These are phyloP conservation scores for Albugo candida DNA, from an alignment of 352 stramenopile species.

Conservation along the genomic window DNA sequence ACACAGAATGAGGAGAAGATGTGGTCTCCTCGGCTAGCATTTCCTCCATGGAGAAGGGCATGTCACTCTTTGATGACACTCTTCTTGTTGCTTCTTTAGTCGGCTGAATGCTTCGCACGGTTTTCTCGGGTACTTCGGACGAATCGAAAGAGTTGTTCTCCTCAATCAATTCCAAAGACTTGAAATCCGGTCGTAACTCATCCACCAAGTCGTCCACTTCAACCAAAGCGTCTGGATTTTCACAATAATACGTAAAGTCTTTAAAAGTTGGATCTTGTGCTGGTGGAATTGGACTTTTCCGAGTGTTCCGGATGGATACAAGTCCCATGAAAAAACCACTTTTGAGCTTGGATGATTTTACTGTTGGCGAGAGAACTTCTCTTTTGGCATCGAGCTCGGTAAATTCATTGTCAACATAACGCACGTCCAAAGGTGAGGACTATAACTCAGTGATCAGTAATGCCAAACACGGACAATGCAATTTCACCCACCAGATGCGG, in stretches of 20 bases:
- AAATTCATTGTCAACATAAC: conserved; percentile 76
- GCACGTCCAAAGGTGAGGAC: conserved; percentile 55
- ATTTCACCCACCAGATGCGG: conserved; percentile 19
- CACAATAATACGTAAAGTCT: conserved; percentile 80
- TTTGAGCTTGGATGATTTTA: conserved; percentile 64
- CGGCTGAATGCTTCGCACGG: not conserved
- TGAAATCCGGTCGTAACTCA: conserved; percentile 30
- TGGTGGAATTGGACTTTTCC: conserved; percentile 30
- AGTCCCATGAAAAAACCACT: conserved; percentile 45
- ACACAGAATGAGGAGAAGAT: too few relatives aligned
- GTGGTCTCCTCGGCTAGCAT: too few relatives aligned
- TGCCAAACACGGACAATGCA: too few relatives aligned
- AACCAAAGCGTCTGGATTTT: conserved; percentile 70
- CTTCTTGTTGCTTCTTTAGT: too few relatives aligned
- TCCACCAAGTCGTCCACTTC: conserved; percentile 68
- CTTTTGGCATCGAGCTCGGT: conserved; percentile 66
- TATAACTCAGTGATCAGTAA: too few relatives aligned
- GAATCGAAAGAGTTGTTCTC: conserved; percentile 12
- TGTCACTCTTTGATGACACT: too few relatives aligned
- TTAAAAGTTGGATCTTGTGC: conserved; percentile 79
- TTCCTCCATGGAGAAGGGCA: too few relatives aligned
- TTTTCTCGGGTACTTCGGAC: not conserved
- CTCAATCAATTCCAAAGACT: too few relatives aligned
- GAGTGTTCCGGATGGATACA: conserved; percentile 36
- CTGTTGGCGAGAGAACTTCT: conserved; percentile 68